Percentiles rank a stretch among this genome's conserved stretches.
Evolutionary conservation across 2,329 filamentous ascomycete species (phyloP).

Genomic region (Leptodontidium sp.): DNA sequence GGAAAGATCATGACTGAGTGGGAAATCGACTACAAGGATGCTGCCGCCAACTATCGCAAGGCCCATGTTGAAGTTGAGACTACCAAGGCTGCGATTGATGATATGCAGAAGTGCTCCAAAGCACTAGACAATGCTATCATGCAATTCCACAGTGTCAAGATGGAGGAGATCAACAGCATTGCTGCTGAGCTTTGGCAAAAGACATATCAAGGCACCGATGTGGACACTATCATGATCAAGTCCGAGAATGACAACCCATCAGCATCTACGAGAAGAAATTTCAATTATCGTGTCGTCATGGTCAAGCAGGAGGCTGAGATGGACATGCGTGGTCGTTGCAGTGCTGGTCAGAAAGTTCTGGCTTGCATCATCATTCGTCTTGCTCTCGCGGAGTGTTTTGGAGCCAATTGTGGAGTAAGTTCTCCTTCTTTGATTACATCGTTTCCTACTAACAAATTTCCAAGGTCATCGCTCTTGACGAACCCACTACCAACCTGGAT

Average conservation of each 20-base stretch:
- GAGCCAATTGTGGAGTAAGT: conserved; percentile 82
- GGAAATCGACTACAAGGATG: conserved; percentile 86
- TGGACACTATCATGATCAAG: conserved; percentile 94
- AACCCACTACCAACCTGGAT: conserved; percentile 97
- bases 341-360: conserved; percentile 94
- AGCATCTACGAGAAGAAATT: conserved; percentile 71
- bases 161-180: conserved; percentile 97
- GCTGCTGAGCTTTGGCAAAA: conserved; percentile 96
- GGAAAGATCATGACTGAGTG: conserved; percentile 78
- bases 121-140: conserved; percentile 97
- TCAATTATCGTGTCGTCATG: conserved; percentile 99
- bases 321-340: conserved; percentile 99
- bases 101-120: conserved; percentile 80
- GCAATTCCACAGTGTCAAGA: conserved; percentile 95
- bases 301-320: conserved; percentile 96
- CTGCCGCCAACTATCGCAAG: conserved; percentile 82
- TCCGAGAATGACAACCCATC: conserved; percentile 81
- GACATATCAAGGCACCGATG: conserved; percentile 96
- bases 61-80: conserved; percentile 89
- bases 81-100: conserved; percentile 91
- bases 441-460: conserved; percentile 17
- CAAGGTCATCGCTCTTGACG: conserved; percentile 88
- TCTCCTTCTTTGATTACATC: background rate
- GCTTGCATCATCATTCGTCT: conserved; percentile 97
- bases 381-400: conserved; percentile 95